These are phyloP conservation scores for Mortierella claussenii DNA, from an alignment of 192 early-diverging fungal genomes.

Conservation along the genomic window DNA sequence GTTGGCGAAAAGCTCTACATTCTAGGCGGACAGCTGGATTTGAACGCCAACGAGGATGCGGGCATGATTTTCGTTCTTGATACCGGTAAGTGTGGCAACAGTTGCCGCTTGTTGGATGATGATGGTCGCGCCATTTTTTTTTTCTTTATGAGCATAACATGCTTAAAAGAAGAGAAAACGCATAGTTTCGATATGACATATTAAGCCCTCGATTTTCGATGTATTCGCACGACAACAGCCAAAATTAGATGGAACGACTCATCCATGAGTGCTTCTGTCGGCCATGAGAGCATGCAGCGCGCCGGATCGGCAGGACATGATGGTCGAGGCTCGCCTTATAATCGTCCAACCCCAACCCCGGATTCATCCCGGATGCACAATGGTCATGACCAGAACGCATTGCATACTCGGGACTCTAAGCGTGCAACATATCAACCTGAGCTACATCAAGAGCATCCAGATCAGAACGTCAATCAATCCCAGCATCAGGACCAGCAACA, in stretches of 20 bases:
- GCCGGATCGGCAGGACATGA: constrained; percentile 2
- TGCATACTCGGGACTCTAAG: background rate
- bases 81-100: no score
- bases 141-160: no score
- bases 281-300: constrained; percentile 12
- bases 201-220: no score
- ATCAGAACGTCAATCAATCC: constrained; percentile 6
- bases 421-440: background rate
- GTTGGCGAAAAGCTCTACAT: constrained; percentile 60
- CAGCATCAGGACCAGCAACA: constrained; percentile 37
- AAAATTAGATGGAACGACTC: constrained; percentile 59
- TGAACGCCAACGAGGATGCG: constrained; percentile 58
- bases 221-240: no score
- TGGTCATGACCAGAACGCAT: background rate
- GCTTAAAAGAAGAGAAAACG: no score
- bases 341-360: background rate
- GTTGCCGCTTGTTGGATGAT: no score
- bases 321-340: constrained; percentile 15
- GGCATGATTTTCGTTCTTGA: constrained; percentile 56
- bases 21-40: constrained; percentile 62
- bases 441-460: background rate
- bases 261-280: constrained; percentile 12
- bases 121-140: no score
- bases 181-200: no score
- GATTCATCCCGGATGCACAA: constrained; percentile 9